These are phyloP conservation scores for Blastobotrys capitulatus DNA, from an alignment of 1,139 yeast species.

Conservation along the genomic window DNA sequence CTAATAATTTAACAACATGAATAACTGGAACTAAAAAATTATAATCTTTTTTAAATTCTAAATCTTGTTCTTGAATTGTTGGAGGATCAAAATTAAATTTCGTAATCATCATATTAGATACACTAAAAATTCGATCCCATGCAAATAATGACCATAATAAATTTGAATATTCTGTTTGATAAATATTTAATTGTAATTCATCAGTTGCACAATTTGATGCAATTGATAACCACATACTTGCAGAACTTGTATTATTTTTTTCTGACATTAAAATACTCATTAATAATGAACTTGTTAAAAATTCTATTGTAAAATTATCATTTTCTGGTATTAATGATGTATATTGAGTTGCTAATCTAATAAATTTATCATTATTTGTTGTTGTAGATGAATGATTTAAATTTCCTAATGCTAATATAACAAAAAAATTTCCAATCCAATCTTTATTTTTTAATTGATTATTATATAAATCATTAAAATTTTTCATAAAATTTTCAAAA, in stretches of 20 bases:
- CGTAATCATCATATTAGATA: not conserved
- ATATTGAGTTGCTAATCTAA: not conserved
- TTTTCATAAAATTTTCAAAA: slow-evolving; percentile 20
- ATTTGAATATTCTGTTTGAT: not conserved
- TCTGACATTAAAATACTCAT: slow-evolving; percentile 18
- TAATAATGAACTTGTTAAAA: slow-evolving; percentile 7
- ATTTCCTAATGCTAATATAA: slow-evolving; percentile 25
- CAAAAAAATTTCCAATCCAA: slow-evolving; percentile 23
- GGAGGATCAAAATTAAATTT: not conserved
- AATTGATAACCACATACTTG: slow-evolving; percentile 19
- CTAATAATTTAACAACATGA: slow-evolving; percentile 9
- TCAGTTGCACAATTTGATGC: slow-evolving; percentile 17
- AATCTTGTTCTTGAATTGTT: not conserved
- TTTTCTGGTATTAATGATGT: not conserved
- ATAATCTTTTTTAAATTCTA: not conserved
- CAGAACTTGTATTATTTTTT: slow-evolving; percentile 11
- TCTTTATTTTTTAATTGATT: slow-evolving; percentile 1
- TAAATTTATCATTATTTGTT: not conserved
- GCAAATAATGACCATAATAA: slow-evolving; percentile 19
- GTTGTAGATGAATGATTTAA: too few species aligned
- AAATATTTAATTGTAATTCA: not conserved
- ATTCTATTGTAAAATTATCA: slow-evolving; percentile 7
- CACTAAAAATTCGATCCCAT: slow-evolving; percentile 18
- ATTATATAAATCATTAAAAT: slow-evolving; percentile 3
- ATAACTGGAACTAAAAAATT: slow-evolving; percentile 6